A percentile compares a stretch with the other conserved stretches of the same genome.
These are phyloP conservation scores for Nothomitra cinnamomea DNA, from an alignment of 2,329 filamentous ascomycete genomes.

Conservation along the genomic window DNA sequence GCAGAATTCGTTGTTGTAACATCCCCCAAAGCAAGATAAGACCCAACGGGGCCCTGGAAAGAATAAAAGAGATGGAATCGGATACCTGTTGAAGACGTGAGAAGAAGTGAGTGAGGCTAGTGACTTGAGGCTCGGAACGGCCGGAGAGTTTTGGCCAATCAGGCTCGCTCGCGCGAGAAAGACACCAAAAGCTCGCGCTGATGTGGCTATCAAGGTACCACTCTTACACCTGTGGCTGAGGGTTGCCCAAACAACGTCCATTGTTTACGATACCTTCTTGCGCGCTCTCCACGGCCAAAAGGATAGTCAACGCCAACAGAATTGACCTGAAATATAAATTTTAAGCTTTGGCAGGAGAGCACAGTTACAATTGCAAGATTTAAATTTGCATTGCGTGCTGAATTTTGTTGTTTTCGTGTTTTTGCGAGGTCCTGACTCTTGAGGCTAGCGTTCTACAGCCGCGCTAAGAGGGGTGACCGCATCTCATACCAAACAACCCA, in stretches of 20 bases:
- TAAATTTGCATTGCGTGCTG: not conserved
- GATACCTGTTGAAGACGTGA: not conserved
- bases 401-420: not conserved
- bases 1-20: constrained; percentile 49
- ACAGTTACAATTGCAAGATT: too few species aligned
- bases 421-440: not conserved
- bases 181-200: constrained; percentile 2
- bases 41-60: not conserved
- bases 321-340: too few species aligned
- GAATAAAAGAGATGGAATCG: not conserved
- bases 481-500: constrained; percentile 5
- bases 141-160: not conserved
- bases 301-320: not conserved
- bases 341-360: not conserved
- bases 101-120: not conserved
- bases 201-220: not conserved
- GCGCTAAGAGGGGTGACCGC: constrained; percentile 3
- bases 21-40: constrained; percentile 24
- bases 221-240: not conserved
- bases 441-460: constrained; percentile 2
- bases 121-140: not conserved
- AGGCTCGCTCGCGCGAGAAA: not conserved
- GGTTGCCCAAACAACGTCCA: constrained; percentile 1
- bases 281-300: not conserved
- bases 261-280: not conserved